Evolutionary conservation across 164 flowering plant species (phyloP).

Genomic region (Stephania cephalantha): DNA sequence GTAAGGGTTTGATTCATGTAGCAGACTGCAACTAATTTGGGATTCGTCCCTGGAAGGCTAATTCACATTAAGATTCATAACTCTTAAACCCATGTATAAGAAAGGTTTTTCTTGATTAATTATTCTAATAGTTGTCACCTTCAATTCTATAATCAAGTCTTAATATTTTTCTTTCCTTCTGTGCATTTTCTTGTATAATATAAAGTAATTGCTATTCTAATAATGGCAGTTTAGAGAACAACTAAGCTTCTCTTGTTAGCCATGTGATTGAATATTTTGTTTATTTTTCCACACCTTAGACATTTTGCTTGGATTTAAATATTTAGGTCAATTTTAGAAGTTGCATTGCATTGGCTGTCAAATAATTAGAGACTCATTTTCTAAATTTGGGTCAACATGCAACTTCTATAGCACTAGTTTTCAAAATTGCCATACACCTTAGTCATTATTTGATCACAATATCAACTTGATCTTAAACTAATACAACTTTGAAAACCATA

Average conservation of each 20-base stretch:
- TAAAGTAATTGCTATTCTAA: neutral
- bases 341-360: neutral
- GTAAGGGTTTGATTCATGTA: no score
- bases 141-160: no score
- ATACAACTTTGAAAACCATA: neutral
- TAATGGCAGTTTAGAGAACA: neutral
- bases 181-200: neutral
- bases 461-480: neutral
- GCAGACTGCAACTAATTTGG: no score
- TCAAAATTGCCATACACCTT: neutral
- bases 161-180: neutral
- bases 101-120: no score
- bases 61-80: no score
- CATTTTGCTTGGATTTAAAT: neutral
- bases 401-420: neutral
- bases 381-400: neutral
- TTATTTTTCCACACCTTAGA: neutral
- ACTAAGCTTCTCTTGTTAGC: neutral
- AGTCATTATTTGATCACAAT: neutral
- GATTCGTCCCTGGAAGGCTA: no score
- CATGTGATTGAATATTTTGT: neutral
- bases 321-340: neutral
- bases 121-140: no score
- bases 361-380: neutral
- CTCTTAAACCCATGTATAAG: no score